Evolutionary conservation across 768 basidiomycete species (phyloP), one percentile per base, ranked within the genome.

Genomic region (Leccinum aurantiacum): DNA sequence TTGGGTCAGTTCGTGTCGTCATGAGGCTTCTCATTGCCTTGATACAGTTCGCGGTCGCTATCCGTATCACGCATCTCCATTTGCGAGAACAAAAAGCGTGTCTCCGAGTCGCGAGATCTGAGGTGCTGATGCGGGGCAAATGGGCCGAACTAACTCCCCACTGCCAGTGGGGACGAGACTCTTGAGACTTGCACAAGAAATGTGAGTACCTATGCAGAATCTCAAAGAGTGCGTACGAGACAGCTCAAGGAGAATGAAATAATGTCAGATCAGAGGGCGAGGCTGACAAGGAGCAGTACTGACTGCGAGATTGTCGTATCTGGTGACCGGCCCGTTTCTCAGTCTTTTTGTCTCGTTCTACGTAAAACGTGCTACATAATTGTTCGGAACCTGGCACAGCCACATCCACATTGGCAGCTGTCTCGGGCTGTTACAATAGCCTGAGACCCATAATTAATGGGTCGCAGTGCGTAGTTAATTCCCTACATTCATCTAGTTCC

Each of bases 21-120:
- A 52, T 11, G 22, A 19, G 55, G 35, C 51, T 27, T 38, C 44
- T 33, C 29, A 17, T 52, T 54, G 22, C 57, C 27, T 17, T 51
- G 29, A 54, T 57, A 24, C 49, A 46, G 38, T 47, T 65, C 25
- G 52, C 33, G 57, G 62, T 62, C 14, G 60, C 37, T 55, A 60
- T 55, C 49, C 44, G 25, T 38, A 37, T 4, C 47, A 46, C 19
- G 55, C 37, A 41, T 50, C 46, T 53, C 63, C 57, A 66, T 65
- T 55, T 53, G 47, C 53, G 48, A 63, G 48, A 60, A 69, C 67
- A 71, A 71, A 65, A 70, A 58, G 63, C 22, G n/a, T 19, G 27
- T 3, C n/a, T n/a, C n/a, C 27, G 25, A 35, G 35, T 56, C 35
- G 46, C 22, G 19, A 60, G 33, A 49, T 31, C 9, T 10, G 33